These are phyloP conservation scores for Phytophthora sansomeana DNA, from an alignment of 352 stramenopile species.

Conservation along the genomic window DNA sequence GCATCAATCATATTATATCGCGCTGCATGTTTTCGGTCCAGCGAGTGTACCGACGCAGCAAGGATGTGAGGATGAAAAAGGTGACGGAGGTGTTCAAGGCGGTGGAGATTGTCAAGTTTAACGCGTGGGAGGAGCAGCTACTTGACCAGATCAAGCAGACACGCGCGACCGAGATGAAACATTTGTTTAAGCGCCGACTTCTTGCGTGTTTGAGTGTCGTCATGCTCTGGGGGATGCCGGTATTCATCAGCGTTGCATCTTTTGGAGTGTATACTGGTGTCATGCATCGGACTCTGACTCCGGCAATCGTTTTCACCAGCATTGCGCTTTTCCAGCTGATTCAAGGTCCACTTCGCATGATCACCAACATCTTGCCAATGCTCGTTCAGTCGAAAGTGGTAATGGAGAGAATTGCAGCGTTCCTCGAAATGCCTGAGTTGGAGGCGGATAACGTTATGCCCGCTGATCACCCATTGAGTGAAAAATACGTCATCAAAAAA, in stretches of 20 bases:
- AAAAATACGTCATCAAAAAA: slow-evolving; percentile 34
- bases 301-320: slow-evolving; percentile 70
- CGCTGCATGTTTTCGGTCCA: slow-evolving; percentile 41
- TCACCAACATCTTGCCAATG: slow-evolving; percentile 57
- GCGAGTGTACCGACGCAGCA: slow-evolving; percentile 40
- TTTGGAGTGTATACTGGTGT: slow-evolving; percentile 56
- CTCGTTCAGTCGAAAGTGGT: slow-evolving; percentile 89
- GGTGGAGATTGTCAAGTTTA: slow-evolving; percentile 95
- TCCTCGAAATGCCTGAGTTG: slow-evolving; percentile 70
- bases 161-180: slow-evolving; percentile 42
- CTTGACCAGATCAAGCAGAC: slow-evolving; percentile 55
- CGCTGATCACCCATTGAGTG: slow-evolving; percentile 9
- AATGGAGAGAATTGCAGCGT: slow-evolving; percentile 74
- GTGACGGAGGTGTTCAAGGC: slow-evolving; percentile 68
- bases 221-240: slow-evolving; percentile 54
- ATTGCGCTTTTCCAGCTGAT: slow-evolving; percentile 86
- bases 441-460: slow-evolving; percentile 32
- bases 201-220: slow-evolving; percentile 45
- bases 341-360: slow-evolving; percentile 55
- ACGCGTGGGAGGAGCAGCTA: slow-evolving; percentile 91
- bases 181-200: slow-evolving; percentile 39
- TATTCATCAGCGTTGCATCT: slow-evolving; percentile 54
- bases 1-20: slow-evolving; percentile 47
- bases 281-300: slow-evolving; percentile 88
- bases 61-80: slow-evolving; percentile 64